Conservation (phyloP, 1,284 basidiomycete genomes). For the Ceratobasidium papillatum region DNA sequence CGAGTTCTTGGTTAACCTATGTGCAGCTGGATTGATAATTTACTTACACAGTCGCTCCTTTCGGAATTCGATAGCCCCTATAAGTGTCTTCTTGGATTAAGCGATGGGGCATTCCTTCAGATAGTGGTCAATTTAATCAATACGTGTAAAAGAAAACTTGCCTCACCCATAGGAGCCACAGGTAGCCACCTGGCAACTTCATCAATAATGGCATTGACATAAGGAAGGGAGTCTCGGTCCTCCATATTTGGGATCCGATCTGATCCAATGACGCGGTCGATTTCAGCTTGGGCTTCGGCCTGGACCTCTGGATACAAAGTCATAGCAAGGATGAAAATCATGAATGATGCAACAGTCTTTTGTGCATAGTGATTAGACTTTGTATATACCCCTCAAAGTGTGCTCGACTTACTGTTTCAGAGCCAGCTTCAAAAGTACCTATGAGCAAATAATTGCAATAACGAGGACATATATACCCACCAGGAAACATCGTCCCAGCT, state of each 20-base stretch:
- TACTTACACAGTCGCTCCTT: slow-evolving; percentile 32
- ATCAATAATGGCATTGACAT: slow-evolving; percentile 50
- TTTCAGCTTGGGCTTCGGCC: slow-evolving; percentile 48
- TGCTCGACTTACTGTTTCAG: slow-evolving; percentile 17
- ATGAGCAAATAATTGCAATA: background rate
- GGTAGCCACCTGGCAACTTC: slow-evolving; percentile 50
- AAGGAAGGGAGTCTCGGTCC: slow-evolving; percentile 50
- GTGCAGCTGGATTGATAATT: background rate
- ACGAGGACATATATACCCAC: background rate
- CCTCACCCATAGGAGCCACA: slow-evolving; percentile 47
- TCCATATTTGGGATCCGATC: slow-evolving; percentile 50
- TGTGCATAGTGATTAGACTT: background rate
- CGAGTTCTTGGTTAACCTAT: too few species aligned
- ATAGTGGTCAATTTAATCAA: background rate
- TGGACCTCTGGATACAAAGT: slow-evolving; percentile 46
- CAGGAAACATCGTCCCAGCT: slow-evolving; percentile 34
- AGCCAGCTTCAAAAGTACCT: background rate
- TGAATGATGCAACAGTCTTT: slow-evolving; percentile 44
- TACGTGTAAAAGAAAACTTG: background rate
- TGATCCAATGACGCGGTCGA: slow-evolving; percentile 48
- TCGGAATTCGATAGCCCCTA: slow-evolving; percentile 36
- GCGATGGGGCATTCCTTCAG: slow-evolving; percentile 36
- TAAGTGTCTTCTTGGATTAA: slow-evolving; percentile 33
- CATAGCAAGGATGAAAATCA: slow-evolving; percentile 47
- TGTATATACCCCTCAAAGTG: background rate